A percentile compares a stretch with the other conserved stretches of the same genome.
phyloP scores from a whole-genome alignment of 148 eudicot genomes.

The Heliosperma pusillum region DNA sequence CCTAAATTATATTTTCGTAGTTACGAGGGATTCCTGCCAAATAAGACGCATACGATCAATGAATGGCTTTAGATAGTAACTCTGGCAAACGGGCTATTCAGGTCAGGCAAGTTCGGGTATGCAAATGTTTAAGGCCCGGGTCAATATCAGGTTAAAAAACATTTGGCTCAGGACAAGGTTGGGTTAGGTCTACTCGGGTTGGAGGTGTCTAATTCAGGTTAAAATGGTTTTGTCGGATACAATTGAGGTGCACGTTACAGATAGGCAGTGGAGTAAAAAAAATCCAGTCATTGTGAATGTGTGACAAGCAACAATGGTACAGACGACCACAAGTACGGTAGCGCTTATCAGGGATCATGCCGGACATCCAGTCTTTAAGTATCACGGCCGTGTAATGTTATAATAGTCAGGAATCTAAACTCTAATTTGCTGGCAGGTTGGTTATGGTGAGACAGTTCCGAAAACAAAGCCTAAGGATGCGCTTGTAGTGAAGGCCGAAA shows the following conservation, averaged over 20 bases:
- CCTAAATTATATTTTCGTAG: no score
- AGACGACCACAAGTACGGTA: background rate
- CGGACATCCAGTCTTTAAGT: background rate
- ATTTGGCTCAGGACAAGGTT: no score
- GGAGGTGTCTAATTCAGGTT: no score
- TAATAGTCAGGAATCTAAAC: constrained; percentile 2
- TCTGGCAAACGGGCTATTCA: no score
- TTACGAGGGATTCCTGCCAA: no score
- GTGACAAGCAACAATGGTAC: background rate
- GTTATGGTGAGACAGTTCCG: constrained; percentile 22
- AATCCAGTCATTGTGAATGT: background rate
- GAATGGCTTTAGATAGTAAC: no score
- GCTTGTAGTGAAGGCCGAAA: constrained; percentile 4
- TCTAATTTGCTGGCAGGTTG: constrained; percentile 23
- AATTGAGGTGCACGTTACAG: constrained; percentile 1
- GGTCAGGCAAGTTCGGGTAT: no score
- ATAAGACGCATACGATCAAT: no score
- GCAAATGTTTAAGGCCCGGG: no score
- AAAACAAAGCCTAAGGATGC: constrained; percentile 15
- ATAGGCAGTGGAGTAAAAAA: background rate
- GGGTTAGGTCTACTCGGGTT: no score
- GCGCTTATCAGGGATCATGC: constrained; percentile 4
- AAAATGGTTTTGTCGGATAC: no score
- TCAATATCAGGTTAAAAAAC: no score
- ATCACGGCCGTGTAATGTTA: constrained; percentile 2